Evolutionary conservation across 2,329 filamentous ascomycete genomes (phyloP).

Genomic region (Pseudogymnoascus sp.): DNA sequence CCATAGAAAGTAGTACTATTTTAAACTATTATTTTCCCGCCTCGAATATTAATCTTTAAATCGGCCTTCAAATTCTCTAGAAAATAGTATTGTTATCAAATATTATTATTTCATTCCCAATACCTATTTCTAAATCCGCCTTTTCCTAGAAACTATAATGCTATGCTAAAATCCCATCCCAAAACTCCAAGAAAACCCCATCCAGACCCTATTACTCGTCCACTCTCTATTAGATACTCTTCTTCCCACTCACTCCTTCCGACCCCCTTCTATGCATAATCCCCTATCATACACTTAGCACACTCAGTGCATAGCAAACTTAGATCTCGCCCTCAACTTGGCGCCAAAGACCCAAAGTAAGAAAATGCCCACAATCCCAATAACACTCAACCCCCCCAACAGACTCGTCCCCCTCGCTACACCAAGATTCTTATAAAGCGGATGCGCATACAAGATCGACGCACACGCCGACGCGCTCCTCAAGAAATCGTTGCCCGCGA

Average conservation of each 20-base stretch:
- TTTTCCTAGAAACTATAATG: neutral
- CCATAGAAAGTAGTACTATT: no score
- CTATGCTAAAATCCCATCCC: neutral
- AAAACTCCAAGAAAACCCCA: neutral
- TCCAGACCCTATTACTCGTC: neutral
- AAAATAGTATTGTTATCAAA: neutral
- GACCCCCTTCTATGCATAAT: neutral
- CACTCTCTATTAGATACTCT: neutral
- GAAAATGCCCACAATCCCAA: conserved; percentile 49
- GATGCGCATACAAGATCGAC: conserved; percentile 50
- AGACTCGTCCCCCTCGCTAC: conserved; percentile 48
- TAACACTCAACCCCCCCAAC: conserved; percentile 44
- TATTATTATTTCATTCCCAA: neutral
- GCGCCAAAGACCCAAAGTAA: conserved; percentile 20
- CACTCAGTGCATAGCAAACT: conserved; percentile 20
- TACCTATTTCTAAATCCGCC: neutral
- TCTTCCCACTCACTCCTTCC: no score
- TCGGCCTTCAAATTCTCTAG: no score
- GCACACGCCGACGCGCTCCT: conserved; percentile 49
- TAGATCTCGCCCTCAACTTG: conserved; percentile 21
- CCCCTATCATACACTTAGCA: neutral
- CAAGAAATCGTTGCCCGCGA: conserved; percentile 53
- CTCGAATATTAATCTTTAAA: no score
- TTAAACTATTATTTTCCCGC: no score
- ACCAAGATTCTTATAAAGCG: conserved; percentile 50